Percentiles rank a stretch among this genome's conserved stretches.
Conservation (phyloP, 257 asterid genomes). For the Catharanthus roseus region DNA sequence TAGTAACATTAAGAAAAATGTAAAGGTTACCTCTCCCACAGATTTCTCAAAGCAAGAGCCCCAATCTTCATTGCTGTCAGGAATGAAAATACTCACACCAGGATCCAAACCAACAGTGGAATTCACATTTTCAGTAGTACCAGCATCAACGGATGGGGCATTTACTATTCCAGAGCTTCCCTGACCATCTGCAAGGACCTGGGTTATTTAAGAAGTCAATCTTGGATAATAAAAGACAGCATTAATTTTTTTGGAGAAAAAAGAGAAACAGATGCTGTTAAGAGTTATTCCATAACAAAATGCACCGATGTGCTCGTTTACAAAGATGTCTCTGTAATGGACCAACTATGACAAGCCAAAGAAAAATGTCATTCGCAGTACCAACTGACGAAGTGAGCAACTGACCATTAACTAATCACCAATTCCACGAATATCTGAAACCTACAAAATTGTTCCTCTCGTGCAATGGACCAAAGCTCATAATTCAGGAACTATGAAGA, state of each 20-base stretch:
- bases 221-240: neutral
- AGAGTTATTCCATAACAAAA: neutral
- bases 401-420: neutral
- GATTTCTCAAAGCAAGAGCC: conserved; percentile 35
- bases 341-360: neutral
- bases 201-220: conserved; percentile 1
- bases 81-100: conserved; percentile 25
- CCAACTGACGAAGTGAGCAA: neutral
- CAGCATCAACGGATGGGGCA: conserved; percentile 13
- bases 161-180: conserved; percentile 15
- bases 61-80: conserved; percentile 29
- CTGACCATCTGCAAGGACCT: conserved; percentile 11
- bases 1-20: conserved; percentile 9
- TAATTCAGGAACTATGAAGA: neutral
- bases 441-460: neutral
- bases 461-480: neutral
- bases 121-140: conserved; percentile 16
- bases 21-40: conserved; percentile 42
- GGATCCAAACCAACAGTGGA: conserved; percentile 19
- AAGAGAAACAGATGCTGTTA: neutral
- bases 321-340: neutral
- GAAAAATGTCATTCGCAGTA: neutral
- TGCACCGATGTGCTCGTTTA: neutral
- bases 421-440: neutral
- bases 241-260: neutral